Percentiles rank a stretch among this genome's conserved stretches.
Evolutionary conservation across 2,329 filamentous ascomycete species (phyloP).

Genomic region (Fusarium concolor): DNA sequence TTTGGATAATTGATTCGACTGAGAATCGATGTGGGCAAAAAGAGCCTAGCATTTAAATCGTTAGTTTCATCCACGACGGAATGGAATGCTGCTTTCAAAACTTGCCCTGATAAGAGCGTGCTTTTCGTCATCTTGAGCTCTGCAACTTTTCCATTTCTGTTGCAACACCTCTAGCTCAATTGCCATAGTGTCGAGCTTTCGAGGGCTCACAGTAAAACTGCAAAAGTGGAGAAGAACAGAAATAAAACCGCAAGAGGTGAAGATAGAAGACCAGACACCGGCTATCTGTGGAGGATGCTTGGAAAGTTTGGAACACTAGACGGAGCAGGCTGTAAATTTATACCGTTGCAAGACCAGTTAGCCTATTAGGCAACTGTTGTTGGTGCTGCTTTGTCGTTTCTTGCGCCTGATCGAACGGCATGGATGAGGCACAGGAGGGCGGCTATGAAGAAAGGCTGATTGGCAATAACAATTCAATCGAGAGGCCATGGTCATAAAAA

Average conservation of each 20-base stretch:
- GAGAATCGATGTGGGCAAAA: neutral
- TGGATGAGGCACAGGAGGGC: neutral
- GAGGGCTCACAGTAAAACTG: too few relatives aligned
- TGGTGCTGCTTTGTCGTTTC: too few relatives aligned
- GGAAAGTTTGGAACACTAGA: too few relatives aligned
- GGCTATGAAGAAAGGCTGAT: neutral
- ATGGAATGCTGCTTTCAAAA: neutral
- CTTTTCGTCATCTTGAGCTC: conserved; percentile 12
- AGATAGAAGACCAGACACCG: too few relatives aligned
- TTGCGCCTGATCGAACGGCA: neutral
- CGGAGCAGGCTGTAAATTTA: neutral
- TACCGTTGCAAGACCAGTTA: neutral
- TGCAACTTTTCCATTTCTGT: neutral
- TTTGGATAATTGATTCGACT: neutral
- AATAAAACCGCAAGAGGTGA: too few relatives aligned
- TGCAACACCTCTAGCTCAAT: neutral
- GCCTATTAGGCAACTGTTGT: too few relatives aligned
- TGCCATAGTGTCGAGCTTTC: neutral
- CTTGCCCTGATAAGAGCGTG: neutral
- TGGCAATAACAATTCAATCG: neutral
- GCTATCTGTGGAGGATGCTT: too few relatives aligned
- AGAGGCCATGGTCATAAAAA: too few relatives aligned
- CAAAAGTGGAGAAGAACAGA: too few relatives aligned
- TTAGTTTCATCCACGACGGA: neutral
- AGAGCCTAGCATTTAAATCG: neutral